Conservation (phyloP, 768 basidiomycete species). For the Serendipita sp. region DNA sequence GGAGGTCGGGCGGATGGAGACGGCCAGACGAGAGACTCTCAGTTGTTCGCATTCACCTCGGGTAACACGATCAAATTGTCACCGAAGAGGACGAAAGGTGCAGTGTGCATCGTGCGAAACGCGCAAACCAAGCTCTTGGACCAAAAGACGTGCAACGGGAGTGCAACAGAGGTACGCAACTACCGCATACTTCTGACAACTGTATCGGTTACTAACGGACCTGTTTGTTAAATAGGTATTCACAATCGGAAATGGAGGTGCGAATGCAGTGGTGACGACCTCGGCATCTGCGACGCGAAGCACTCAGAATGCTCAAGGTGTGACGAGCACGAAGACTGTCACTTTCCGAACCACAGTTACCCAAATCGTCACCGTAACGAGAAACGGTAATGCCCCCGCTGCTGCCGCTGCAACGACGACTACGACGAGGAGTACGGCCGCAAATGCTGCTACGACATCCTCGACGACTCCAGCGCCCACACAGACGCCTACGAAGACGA, state of each 20-base stretch:
- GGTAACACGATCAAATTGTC: not conserved
- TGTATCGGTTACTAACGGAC: not conserved
- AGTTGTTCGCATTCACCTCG: constrained; percentile 6
- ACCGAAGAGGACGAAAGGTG: not conserved
- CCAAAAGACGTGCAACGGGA: not conserved
- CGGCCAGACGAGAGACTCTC: constrained; percentile 4
- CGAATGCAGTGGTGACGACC: too few relatives aligned
- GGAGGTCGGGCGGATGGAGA: constrained; percentile 8
- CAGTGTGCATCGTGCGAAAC: not conserved
- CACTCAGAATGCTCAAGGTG: too few relatives aligned
- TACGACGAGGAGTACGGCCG: not conserved
- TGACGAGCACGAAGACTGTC: too few relatives aligned
- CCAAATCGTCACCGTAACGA: too few relatives aligned
- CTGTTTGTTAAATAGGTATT: not conserved
- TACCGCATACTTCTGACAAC: not conserved
- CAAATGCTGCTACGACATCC: not conserved
- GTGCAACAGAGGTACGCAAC: not conserved
- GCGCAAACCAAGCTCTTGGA: not conserved
- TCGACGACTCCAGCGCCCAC: not conserved
- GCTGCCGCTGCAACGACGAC: not conserved
- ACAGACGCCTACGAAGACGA: not conserved
- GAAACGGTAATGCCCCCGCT: too few relatives aligned
- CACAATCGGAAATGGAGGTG: not conserved
- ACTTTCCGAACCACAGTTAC: too few relatives aligned
- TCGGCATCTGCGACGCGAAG: too few relatives aligned